Evolutionary conservation across 345 rosid genomes (phyloP).

Genomic region (Moricandia arvensis): DNA sequence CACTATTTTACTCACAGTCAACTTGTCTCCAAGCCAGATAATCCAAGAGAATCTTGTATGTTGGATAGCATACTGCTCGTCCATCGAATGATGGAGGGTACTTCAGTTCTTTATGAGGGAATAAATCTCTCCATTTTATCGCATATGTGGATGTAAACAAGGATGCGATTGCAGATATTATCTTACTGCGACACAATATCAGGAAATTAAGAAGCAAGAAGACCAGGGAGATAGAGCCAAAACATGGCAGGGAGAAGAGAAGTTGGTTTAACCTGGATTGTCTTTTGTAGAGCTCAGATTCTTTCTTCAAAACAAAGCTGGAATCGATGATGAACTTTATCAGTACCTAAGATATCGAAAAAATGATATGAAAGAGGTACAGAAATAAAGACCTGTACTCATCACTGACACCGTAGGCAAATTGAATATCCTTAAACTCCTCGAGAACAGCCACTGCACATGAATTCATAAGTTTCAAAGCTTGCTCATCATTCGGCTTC

Average conservation of each 20-base stretch:
- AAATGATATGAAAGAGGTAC: background rate
- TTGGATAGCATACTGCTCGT: conserved; percentile 85
- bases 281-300: conserved; percentile 56
- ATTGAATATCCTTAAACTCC: conserved; percentile 65
- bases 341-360: background rate
- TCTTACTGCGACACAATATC: conserved; percentile 44
- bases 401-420: conserved; percentile 89
- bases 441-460: conserved; percentile 39
- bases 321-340: background rate
- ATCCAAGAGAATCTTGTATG: conserved; percentile 68
- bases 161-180: conserved; percentile 63
- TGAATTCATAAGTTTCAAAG: conserved; percentile 86
- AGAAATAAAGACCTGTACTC: conserved; percentile 64
- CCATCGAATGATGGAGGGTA: conserved; percentile 85
- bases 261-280: conserved; percentile 53
- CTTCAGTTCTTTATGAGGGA: conserved; percentile 57
- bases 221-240: too few relatives aligned
- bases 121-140: conserved; percentile 71
- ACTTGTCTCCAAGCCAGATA: conserved; percentile 97
- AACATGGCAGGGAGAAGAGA: too few relatives aligned
- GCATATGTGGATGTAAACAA: conserved; percentile 72
- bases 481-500: conserved; percentile 87
- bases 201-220: background rate
- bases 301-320: conserved; percentile 81
- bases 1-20: conserved; percentile 67